A percentile compares a stretch with the other conserved stretches of the same genome.
These are phyloP conservation scores for Pachysolen tannophilus DNA, from an alignment of 805 yeast genomes.

Conservation along the genomic window DNA sequence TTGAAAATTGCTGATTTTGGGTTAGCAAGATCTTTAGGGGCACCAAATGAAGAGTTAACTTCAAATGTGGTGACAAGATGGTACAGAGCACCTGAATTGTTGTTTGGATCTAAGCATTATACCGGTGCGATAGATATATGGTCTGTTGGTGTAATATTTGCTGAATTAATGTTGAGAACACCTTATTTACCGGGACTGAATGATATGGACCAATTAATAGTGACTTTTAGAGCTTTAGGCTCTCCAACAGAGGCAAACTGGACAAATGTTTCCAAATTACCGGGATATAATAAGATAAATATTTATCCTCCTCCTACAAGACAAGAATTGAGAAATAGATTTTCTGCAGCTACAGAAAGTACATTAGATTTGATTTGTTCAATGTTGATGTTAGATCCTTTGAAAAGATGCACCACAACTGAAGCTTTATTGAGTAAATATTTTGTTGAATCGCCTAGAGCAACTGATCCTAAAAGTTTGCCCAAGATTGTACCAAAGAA, in stretches of 20 bases:
- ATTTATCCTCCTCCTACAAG: constrained; percentile 80
- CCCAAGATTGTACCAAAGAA: constrained; percentile 32
- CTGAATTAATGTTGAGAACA: constrained; percentile 89
- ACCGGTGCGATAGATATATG: constrained; percentile 88
- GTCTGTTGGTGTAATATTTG: constrained; percentile 96
- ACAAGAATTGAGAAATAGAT: constrained; percentile 71
- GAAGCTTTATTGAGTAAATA: constrained; percentile 58
- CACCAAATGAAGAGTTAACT: constrained; percentile 70
- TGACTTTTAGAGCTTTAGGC: constrained; percentile 93
- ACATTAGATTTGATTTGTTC: constrained; percentile 71
- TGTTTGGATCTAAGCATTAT: constrained; percentile 84
- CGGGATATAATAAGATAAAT: constrained; percentile 64
- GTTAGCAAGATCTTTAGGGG: constrained; percentile 76
- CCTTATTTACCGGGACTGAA: constrained; percentile 93
- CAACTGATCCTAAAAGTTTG: constrained; percentile 59
- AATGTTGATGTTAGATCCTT: constrained; percentile 73
- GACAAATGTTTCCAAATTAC: constrained; percentile 82
- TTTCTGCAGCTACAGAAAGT: constrained; percentile 82
- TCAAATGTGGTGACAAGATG: constrained; percentile 96
- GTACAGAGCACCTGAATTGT: constrained; percentile 94
- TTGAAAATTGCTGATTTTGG: constrained; percentile 97
- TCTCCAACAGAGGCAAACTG: constrained; percentile 89
- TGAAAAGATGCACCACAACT: constrained; percentile 57
- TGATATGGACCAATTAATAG: constrained; percentile 82
- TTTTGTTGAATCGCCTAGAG: constrained; percentile 66